These are phyloP conservation scores for Coprinellus aureogranulatus DNA, from an alignment of 768 basidiomycete genomes.

Conservation along the genomic window DNA sequence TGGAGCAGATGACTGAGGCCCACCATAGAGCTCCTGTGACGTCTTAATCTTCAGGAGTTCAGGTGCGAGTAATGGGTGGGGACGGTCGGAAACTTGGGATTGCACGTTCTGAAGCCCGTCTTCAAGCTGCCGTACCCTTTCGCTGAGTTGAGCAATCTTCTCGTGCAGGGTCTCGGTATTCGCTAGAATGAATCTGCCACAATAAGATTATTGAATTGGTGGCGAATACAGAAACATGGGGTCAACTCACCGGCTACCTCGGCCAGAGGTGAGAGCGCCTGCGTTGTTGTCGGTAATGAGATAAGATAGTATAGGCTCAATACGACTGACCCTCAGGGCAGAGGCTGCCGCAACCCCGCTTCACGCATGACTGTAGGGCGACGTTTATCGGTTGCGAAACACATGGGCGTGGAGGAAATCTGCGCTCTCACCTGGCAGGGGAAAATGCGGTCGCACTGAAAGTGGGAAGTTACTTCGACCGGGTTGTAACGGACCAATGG, in stretches of 20 bases:
- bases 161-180: conserved; percentile 66
- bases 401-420: conserved; percentile 12
- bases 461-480: neutral
- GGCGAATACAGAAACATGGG: conserved; percentile 12
- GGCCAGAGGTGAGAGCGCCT: conserved; percentile 62
- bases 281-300: neutral
- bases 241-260: conserved; percentile 52
- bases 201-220: conserved; percentile 9
- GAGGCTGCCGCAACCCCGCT: conserved; percentile 61
- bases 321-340: conserved; percentile 52
- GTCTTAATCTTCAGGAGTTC: conserved; percentile 64
- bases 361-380: conserved; percentile 52
- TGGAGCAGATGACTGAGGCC: conserved; percentile 13
- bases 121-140: conserved; percentile 64
- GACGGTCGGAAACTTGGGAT: conserved; percentile 33
- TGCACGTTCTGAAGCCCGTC: conserved; percentile 53
- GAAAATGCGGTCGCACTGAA: conserved; percentile 62
- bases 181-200: conserved; percentile 61
- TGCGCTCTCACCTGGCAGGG: conserved; percentile 49
- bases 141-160: conserved; percentile 58
- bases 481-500: neutral
- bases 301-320: neutral
- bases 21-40: conserved; percentile 59
- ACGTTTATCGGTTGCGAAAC: too few species aligned
- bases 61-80: conserved; percentile 57